Conservation (phyloP, 768 basidiomycete genomes). For the Pleurotus platypus region DNA sequence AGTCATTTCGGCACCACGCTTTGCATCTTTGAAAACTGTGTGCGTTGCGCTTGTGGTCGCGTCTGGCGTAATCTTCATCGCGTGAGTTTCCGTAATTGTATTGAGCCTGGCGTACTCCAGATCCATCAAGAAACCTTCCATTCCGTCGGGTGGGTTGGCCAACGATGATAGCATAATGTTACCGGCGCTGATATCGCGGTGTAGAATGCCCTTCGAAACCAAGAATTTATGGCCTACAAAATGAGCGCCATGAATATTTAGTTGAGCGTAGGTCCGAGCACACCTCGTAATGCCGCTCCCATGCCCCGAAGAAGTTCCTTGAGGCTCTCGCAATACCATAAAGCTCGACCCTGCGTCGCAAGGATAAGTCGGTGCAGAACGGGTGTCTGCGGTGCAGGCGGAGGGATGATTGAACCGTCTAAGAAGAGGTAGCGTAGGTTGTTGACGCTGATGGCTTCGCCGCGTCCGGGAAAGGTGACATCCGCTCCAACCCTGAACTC, state of each 20-base stretch:
- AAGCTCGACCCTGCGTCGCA: constrained; percentile 13
- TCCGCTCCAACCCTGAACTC: constrained; percentile 14
- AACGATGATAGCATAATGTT: constrained; percentile 20
- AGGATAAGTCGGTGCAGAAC: constrained; percentile 17
- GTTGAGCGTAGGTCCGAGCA: not conserved
- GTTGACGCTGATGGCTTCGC: constrained; percentile 2
- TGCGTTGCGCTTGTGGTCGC: constrained; percentile 1
- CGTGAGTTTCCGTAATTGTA: not conserved
- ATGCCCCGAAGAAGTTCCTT: constrained; percentile 15
- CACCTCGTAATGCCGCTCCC: constrained; percentile 14
- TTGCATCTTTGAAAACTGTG: constrained; percentile 12
- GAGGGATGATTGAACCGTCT: not conserved
- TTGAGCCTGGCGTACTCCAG: constrained; percentile 21
- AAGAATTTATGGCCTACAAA: constrained; percentile 17
- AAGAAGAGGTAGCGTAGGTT: constrained; percentile 6
- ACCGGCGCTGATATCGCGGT: constrained; percentile 20
- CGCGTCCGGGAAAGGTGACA: constrained; percentile 11
- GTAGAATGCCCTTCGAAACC: constrained; percentile 21
- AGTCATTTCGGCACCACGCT: not conserved
- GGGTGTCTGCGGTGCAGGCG: not conserved
- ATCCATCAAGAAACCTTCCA: constrained; percentile 26
- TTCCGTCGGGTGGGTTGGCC: not conserved
- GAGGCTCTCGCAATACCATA: constrained; percentile 16
- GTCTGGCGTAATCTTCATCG: not conserved
- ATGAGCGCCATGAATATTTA: not conserved